Evolutionary conservation across 495 filamentous ascomycete genomes (phyloP), one percentile per base, ranked within the genome.

Genomic region (Penicilliopsis zonata): DNA sequence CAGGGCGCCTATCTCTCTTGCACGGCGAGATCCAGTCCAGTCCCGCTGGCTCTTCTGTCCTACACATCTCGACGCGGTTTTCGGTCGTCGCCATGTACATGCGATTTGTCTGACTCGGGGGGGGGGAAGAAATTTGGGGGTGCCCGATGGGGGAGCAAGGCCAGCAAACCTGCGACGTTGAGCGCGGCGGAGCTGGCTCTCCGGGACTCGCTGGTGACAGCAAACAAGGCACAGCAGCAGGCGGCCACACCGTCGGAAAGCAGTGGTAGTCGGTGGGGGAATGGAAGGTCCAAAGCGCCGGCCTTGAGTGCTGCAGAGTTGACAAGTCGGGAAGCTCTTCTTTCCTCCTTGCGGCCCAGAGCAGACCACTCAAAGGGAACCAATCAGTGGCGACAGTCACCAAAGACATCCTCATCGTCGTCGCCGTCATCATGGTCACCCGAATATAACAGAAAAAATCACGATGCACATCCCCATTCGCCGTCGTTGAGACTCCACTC

Each of bases 101-200:
- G 35, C 15, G 37, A 54, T 18, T 44, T 47, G 9, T 44, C 49
- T 20, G 48, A 50, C 32, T 30, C 13, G 13, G 9, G 0, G 1
- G 25, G 5, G 19, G 20, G 27, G 33, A 13, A 37, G 8, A 52
- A 48, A 28, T 48, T 48, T 30, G 42, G 40, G 15, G 19, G 13
- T 29, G 40, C 40, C 5, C 48, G 44, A 42, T 40, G 40, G 13
- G 37, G 32, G 18, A 46, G 36, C 23, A 29, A 46, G 34, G 20
- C 44, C 15, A 16, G 35, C 14, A 50, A 44, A 18, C 34, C 54
- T 2, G 35, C 40, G 0, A 42, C 43, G 10, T 35, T 63, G 14
- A 63, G 54, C 31, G 34, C 53, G 4, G 49, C 53, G 15, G 59
- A 63, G 35, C 49, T 53, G 25, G 44, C 54, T 15, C 35, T 56